Conservation (phyloP, 805 yeast genomes). For the Lachancea nothofagi region DNA sequence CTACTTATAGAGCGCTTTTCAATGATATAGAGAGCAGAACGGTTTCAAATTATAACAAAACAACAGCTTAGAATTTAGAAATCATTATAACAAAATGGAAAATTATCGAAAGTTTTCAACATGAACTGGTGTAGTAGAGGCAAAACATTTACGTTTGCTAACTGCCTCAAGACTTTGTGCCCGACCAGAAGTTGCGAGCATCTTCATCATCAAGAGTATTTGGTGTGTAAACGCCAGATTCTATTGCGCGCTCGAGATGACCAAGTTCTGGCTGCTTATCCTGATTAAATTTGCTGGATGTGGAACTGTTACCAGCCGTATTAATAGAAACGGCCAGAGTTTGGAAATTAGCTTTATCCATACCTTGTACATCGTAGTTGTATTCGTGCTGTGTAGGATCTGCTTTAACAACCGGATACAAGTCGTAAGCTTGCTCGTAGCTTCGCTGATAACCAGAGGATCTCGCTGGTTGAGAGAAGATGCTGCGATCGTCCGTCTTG, state of each 20-base stretch:
- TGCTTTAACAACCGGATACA: conserved; percentile 10
- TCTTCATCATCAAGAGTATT: conserved; percentile 34
- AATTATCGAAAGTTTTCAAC: no score
- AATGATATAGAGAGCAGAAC: no score
- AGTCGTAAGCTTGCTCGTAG: conserved; percentile 13
- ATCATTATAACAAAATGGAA: no score
- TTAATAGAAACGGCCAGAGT: conserved; percentile 1
- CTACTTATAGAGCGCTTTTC: no score
- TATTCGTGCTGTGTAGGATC: not conserved
- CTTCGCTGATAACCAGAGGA: conserved; percentile 10
- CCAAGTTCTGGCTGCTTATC: conserved; percentile 1
- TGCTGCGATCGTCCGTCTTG: conserved; percentile 14
- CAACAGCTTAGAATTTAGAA: no score
- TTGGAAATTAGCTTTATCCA: conserved; percentile 2
- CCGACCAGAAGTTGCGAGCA: conserved; percentile 34
- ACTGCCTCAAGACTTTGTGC: conserved; percentile 2
- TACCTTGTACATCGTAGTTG: not conserved
- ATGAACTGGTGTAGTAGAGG: no score
- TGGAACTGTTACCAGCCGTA: conserved; percentile 1
- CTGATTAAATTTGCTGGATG: not conserved
- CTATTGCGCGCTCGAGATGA: conserved; percentile 3
- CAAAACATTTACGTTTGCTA: no score
- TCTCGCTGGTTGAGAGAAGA: conserved; percentile 15
- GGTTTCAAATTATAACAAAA: no score
- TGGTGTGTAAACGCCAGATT: conserved; percentile 29